phyloP scores from a whole-genome alignment of 2,329 filamentous ascomycete species.

The Arthrobotrys conoides region DNA sequence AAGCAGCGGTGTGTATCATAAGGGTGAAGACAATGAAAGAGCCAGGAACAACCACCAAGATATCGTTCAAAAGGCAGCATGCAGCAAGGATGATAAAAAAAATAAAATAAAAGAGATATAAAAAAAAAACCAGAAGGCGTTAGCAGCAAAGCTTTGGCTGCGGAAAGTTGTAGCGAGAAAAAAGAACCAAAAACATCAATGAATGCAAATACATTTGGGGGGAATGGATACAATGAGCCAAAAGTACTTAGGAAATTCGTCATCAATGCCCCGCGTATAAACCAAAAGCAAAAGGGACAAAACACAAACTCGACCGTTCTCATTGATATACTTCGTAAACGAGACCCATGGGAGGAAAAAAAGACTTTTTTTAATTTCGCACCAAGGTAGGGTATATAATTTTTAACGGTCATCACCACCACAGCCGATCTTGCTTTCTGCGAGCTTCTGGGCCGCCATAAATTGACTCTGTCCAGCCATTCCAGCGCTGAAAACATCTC shows the following conservation, averaged over 20 bases:
- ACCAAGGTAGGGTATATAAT: conserved; percentile 1
- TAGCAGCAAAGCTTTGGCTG: conserved; percentile 3
- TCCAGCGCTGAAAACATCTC: conserved; percentile 53
- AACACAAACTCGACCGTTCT: conserved; percentile 23
- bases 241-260: conserved; percentile 33
- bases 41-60: conserved; percentile 5
- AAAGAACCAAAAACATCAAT: not conserved
- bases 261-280: conserved; percentile 26
- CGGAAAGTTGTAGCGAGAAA: not conserved
- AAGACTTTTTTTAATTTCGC: conserved; percentile 1
- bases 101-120: too few relatives aligned
- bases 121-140: conserved; percentile 6
- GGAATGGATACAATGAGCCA: conserved; percentile 10
- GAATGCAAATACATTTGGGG: conserved; percentile 14
- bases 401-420: conserved; percentile 60
- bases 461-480: conserved; percentile 53
- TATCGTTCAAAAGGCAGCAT: not conserved
- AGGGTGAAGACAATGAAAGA: not conserved
- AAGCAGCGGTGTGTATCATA: conserved; percentile 12
- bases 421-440: conserved; percentile 59
- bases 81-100: not conserved
- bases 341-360: conserved; percentile 1
- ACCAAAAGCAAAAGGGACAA: not conserved
- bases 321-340: conserved; percentile 19
- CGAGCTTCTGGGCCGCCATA: conserved; percentile 57